Evolutionary conservation across 78 protist genomes (phyloP).

Genomic region (Isochrysis galbana): DNA sequence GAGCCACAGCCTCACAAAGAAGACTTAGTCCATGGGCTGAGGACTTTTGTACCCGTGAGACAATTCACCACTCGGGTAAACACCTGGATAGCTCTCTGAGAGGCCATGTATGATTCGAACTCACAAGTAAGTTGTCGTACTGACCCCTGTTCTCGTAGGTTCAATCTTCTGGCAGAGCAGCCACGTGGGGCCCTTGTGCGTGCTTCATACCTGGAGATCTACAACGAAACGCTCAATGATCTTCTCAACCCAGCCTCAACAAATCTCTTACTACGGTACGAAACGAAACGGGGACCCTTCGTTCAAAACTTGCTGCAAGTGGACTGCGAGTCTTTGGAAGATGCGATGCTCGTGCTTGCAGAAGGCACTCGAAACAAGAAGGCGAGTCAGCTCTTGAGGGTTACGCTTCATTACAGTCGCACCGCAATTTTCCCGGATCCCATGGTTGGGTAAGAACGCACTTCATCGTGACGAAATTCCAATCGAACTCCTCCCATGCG

Average conservation of each 20-base stretch:
- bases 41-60: too few species aligned
- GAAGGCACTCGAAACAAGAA: conserved; percentile 40
- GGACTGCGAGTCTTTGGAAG: conserved; percentile 35
- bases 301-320: conserved; percentile 38
- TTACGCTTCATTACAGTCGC: neutral
- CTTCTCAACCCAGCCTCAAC: conserved; percentile 34
- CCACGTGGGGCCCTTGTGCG: neutral
- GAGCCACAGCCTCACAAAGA: too few species aligned
- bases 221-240: conserved; percentile 52
- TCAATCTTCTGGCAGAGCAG: too few species aligned
- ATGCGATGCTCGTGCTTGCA: conserved; percentile 36
- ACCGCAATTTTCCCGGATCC: neutral
- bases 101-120: too few species aligned
- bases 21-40: too few species aligned
- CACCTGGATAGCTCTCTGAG: too few species aligned
- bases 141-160: too few species aligned
- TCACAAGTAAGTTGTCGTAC: too few species aligned
- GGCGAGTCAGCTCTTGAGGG: neutral
- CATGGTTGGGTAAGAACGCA: neutral
- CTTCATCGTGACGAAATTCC: neutral
- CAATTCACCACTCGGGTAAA: too few species aligned
- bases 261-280: neutral
- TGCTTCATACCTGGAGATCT: conserved; percentile 47
- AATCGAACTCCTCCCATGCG: neutral
- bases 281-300: conserved; percentile 15